Conservation (phyloP, 2,329 filamentous ascomycete genomes). For the Talaromyces funiculosus region DNA sequence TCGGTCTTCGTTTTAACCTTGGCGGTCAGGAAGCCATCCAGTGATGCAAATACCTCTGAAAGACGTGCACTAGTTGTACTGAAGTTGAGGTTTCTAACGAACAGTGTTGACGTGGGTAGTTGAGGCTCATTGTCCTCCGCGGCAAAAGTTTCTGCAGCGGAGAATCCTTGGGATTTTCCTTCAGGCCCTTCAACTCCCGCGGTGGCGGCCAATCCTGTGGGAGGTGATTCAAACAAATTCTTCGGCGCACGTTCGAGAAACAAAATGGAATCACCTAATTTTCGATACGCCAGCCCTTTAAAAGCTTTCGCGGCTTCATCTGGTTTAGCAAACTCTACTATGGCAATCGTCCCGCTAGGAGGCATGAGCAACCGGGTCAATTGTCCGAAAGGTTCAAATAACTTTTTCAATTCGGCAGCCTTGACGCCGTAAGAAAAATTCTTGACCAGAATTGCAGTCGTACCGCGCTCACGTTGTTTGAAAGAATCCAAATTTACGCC, state of each 20-base stretch:
- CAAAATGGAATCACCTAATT: constrained; percentile 82
- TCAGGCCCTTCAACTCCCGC: constrained; percentile 27
- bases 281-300: constrained; percentile 76
- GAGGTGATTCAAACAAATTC: constrained; percentile 59
- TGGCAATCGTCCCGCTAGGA: constrained; percentile 85
- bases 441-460: constrained; percentile 84
- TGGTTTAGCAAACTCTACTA: constrained; percentile 78
- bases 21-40: constrained; percentile 85
- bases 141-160: constrained; percentile 39
- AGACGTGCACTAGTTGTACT: constrained; percentile 72
- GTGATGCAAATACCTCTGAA: constrained; percentile 67
- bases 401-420: constrained; percentile 66
- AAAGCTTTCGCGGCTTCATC: constrained; percentile 80
- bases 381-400: constrained; percentile 82
- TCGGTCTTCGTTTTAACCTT: constrained; percentile 90
- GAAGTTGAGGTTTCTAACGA: constrained; percentile 92
- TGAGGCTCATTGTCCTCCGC: constrained; percentile 32
- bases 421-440: constrained; percentile 85
- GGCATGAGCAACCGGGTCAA: constrained; percentile 83
- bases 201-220: constrained; percentile 29
- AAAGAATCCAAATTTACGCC: constrained; percentile 91
- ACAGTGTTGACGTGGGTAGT: constrained; percentile 71
- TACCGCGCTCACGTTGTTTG: constrained; percentile 75
- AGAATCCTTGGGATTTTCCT: constrained; percentile 36
- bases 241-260: constrained; percentile 92